Evolutionary conservation across 1,284 basidiomycete genomes (phyloP).

Genomic region (Meira nashicola): DNA sequence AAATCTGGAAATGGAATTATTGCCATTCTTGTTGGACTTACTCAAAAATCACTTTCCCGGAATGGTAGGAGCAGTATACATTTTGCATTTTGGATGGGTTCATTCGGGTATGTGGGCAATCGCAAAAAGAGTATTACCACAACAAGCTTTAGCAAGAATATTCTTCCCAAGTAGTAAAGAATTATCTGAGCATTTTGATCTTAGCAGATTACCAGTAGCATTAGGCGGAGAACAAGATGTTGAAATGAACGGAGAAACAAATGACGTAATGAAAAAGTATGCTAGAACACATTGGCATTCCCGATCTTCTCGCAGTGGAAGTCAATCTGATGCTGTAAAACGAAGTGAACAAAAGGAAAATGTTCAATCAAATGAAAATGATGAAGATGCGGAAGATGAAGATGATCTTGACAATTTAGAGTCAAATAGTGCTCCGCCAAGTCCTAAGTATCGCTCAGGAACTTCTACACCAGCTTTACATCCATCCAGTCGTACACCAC

Average conservation of each 20-base stretch:
- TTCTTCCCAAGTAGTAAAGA: conserved; percentile 67
- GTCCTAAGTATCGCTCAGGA: neutral
- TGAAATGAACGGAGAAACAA: conserved; percentile 26
- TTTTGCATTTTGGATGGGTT: conserved; percentile 77
- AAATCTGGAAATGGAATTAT: conserved; percentile 47
- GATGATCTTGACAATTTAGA: conserved; percentile 1
- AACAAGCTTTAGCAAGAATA: conserved; percentile 65
- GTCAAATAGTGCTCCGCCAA: conserved; percentile 11
- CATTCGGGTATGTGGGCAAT: conserved; percentile 73
- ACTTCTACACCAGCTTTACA: neutral
- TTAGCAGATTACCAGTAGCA: conserved; percentile 56
- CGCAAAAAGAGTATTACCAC: conserved; percentile 69
- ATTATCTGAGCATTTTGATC: conserved; percentile 62
- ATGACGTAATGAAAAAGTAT: conserved; percentile 41
- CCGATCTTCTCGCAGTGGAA: neutral
- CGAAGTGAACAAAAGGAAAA: neutral
- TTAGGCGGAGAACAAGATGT: conserved; percentile 42
- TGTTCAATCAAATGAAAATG: neutral
- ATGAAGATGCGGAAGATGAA: neutral
- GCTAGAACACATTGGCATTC: conserved; percentile 15
- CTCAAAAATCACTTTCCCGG: conserved; percentile 50
- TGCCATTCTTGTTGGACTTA: conserved; percentile 48
- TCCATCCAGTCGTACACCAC: neutral
- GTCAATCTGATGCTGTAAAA: neutral
- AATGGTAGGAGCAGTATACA: conserved; percentile 60